Evolutionary conservation across 1,284 basidiomycete species (phyloP).

Genomic region (Cystobasidiaceae sp.): DNA sequence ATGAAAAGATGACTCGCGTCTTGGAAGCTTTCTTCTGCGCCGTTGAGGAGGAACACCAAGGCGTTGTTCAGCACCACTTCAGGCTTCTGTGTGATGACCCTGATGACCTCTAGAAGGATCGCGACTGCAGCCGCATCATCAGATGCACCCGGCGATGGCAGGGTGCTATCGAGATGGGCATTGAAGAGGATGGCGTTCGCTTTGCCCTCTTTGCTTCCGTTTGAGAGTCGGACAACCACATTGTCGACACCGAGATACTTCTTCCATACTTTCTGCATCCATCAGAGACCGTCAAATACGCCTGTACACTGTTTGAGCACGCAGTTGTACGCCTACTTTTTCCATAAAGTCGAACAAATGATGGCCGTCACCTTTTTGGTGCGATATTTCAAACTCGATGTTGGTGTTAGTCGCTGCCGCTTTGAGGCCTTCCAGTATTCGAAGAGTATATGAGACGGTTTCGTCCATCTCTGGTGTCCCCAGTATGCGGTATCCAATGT

Average conservation of each 20-base stretch:
- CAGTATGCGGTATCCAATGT: slow-evolving; percentile 85
- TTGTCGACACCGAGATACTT: slow-evolving; percentile 81
- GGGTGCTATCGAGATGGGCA: slow-evolving; percentile 71
- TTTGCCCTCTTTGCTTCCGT: slow-evolving; percentile 65
- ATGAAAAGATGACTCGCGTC: slow-evolving; percentile 90
- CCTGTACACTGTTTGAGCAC: too few species aligned
- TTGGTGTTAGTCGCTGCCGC: slow-evolving; percentile 53
- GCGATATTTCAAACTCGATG: slow-evolving; percentile 79
- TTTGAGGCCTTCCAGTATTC: slow-evolving; percentile 60
- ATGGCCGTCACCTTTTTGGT: slow-evolving; percentile 74
- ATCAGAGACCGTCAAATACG: slow-evolving; percentile 64
- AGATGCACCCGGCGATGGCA: slow-evolving; percentile 59
- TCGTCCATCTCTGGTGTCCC: slow-evolving; percentile 82
- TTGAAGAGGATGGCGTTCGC: slow-evolving; percentile 82
- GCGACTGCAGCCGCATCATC: slow-evolving; percentile 76
- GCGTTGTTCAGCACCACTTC: slow-evolving; percentile 70
- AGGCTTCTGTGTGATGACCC: slow-evolving; percentile 70
- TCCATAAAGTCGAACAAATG: slow-evolving; percentile 58
- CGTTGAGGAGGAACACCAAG: slow-evolving; percentile 88
- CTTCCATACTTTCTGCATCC: slow-evolving; percentile 79
- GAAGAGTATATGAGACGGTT: slow-evolving; percentile 76
- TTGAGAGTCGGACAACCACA: slow-evolving; percentile 79
- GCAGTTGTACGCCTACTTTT: slow-evolving; percentile 39
- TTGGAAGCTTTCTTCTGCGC: slow-evolving; percentile 90
- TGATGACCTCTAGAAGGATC: slow-evolving; percentile 83